Base-by-base conservation (phyloP, 305 asterid genomes). In the Fraxinus ornus region DNA sequence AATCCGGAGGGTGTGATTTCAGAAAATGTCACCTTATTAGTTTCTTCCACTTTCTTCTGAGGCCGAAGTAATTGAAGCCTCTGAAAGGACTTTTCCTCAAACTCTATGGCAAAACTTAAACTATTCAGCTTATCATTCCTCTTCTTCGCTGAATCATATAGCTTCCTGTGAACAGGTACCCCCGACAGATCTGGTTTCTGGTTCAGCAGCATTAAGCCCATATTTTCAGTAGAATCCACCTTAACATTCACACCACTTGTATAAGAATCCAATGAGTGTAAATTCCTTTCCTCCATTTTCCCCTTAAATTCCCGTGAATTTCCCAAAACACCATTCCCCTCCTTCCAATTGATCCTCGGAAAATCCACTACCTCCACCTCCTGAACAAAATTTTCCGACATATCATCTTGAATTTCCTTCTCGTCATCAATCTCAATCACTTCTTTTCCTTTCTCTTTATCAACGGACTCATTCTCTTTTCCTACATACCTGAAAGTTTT, bases 251-350 rank as follows among this genome's bases (percentile, higher is more conserved):
- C 89, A 78, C 86, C 81, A 80, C 84, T 84, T 60, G 21, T 72
- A 82, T 90, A 91, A 39, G 90, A 90, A 85, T 84, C 87, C 47
- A 88, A 77, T 7, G 91, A 86, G 76, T 85, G 85, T 66, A 80
- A 79, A 80, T 83, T 86, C 86, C 84, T 87, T 71, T 80, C 88
- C 57, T 32, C 85, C 17, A 41, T 78, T 66, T 75, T 78, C 19
- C 68, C 82, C 84, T 86, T 87, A 32, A 39, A 28, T 52, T 85
- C 87, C 83, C 55, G 77, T 0, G 79, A 60, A 7, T 71, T 84
- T 70, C 81, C 92, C 72, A 80, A 80, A 82, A 66, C 75, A 84
- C 77, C 79, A 77, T 77, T 68, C 68, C 77, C 83, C 73, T 37
- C 87, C 77, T 74, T 77, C 75, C 17, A 62, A 49, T 70, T 78